Conservation (phyloP, 2,329 filamentous ascomycete genomes). For the Alternaria sp. region DNA sequence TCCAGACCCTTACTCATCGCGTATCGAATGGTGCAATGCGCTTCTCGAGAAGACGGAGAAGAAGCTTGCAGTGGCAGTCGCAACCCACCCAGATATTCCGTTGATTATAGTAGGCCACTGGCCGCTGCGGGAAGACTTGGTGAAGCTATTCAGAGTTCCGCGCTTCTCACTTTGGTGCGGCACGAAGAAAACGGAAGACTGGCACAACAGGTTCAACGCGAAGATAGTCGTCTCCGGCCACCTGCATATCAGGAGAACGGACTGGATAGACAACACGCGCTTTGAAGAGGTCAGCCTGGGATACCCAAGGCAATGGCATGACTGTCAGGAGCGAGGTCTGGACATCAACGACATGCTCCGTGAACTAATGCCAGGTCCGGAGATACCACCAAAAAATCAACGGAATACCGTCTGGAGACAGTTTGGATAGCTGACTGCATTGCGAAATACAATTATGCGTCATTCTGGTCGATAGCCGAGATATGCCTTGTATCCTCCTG, state of each 20-base stretch:
- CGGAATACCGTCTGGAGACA: conserved; percentile 41
- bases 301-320: conserved; percentile 59
- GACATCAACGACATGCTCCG: conserved; percentile 58
- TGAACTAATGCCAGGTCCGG: conserved; percentile 57
- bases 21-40: conserved; percentile 57
- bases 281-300: conserved; percentile 59
- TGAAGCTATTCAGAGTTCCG: conserved; percentile 55
- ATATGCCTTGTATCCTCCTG: conserved; percentile 7
- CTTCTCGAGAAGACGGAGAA: conserved; percentile 53
- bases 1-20: conserved; percentile 56
- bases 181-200: conserved; percentile 58
- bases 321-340: conserved; percentile 53
- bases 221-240: conserved; percentile 59
- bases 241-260: conserved; percentile 57
- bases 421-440: conserved; percentile 32
- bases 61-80: conserved; percentile 51
- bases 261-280: conserved; percentile 57
- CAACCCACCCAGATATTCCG: conserved; percentile 43
- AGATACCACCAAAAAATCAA: conserved; percentile 36
- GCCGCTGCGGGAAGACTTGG: conserved; percentile 57
- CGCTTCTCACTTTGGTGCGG: conserved; percentile 60
- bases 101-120: conserved; percentile 59
- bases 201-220: conserved; percentile 57
- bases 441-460: not conserved
- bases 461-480: conserved; percentile 10